Base-by-base conservation (phyloP, 495 filamentous ascomycete genomes). In the Aspergillus asperescens region DNA sequence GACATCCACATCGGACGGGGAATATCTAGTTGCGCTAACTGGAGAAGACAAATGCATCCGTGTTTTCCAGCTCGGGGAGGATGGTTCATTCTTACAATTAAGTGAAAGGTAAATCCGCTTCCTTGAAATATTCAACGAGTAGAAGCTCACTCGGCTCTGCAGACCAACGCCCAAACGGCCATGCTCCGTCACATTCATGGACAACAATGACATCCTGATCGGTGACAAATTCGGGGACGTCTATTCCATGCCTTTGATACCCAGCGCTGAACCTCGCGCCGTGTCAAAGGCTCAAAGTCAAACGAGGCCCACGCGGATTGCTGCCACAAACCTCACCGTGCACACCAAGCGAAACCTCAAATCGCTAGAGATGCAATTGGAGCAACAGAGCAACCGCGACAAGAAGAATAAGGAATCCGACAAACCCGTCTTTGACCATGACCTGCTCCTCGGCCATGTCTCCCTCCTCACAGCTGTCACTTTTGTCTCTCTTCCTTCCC, bases 201-300 rank as follows among this genome's bases (percentile, higher is more conserved):
- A 76, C 19, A 81, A 90, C 35, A 70, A 69, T 3, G 87, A 77
- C 3, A 88, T 97, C 52, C 67, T 97, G 23, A 82, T 77, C 50
- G 90, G 81, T 27, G 94, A 98, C 69, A 98, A 97, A 63, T 96
- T 95, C 62, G 93, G 93, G 27, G 93, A 98, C 69, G 92, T 95
- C 52, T 96, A 93, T 66, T 77, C 86, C 5, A 66, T 98, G n/a
- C 91, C 93, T 3, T 69, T 97, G 2, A 64, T 90, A 43, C 76
- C 75, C n/a, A 56, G 65, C 38, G 63, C 73, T 24, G 60, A 70
- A 37, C 58, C 55, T 5, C 62, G 58, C 28, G 53, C 62, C 16
- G 31, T 40, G 9, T n/a, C 48, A 3, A 63, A 62, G 39, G 28
- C 41, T 32, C 34, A 56, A 31, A 16, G 32, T 10, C 39, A 62